Percentiles rank a stretch among this genome's conserved stretches.
Conservation (phyloP, 331 rosid genomes). For the Rhamnella rubrinervis region DNA sequence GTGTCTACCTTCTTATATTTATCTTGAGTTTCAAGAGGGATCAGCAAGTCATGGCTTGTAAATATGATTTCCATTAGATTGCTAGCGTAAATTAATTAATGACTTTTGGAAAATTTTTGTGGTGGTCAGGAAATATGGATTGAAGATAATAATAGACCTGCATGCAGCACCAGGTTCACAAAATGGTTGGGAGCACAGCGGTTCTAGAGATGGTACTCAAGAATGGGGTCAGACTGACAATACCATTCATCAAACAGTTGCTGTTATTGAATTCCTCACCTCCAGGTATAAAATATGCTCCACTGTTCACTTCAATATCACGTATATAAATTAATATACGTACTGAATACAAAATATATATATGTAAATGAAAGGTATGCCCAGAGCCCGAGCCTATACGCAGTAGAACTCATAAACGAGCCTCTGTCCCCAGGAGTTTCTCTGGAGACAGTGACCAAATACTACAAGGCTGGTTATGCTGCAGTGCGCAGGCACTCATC, state of each 20-base stretch:
- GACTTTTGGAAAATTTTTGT: neutral
- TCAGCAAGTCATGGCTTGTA: too few relatives aligned
- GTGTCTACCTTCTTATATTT: too few relatives aligned
- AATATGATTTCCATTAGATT: too few relatives aligned
- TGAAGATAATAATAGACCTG: conserved; percentile 65
- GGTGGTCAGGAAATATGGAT: conserved; percentile 54
- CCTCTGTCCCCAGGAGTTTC: conserved; percentile 55
- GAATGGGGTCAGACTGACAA: conserved; percentile 68
- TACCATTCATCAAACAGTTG: conserved; percentile 56
- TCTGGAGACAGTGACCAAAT: conserved; percentile 44
- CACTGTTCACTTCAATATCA: too few relatives aligned
- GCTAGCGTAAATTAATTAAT: too few relatives aligned
- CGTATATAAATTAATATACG: neutral
- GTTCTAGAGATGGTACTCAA: conserved; percentile 62
- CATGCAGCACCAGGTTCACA: conserved; percentile 83
- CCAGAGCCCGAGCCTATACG: conserved; percentile 52
- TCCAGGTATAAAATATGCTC: conserved; percentile 43
- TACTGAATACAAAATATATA: neutral
- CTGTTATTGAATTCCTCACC: conserved; percentile 58
- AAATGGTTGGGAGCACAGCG: conserved; percentile 60
- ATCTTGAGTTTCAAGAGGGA: too few relatives aligned
- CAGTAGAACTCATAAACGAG: conserved; percentile 72
- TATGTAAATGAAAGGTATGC: conserved; percentile 24
- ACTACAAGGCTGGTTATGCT: conserved; percentile 58
- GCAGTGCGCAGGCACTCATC: conserved; percentile 57